These are phyloP conservation scores for Haplosporangium gracile DNA, from an alignment of 192 early-diverging fungal species.

Conservation along the genomic window DNA sequence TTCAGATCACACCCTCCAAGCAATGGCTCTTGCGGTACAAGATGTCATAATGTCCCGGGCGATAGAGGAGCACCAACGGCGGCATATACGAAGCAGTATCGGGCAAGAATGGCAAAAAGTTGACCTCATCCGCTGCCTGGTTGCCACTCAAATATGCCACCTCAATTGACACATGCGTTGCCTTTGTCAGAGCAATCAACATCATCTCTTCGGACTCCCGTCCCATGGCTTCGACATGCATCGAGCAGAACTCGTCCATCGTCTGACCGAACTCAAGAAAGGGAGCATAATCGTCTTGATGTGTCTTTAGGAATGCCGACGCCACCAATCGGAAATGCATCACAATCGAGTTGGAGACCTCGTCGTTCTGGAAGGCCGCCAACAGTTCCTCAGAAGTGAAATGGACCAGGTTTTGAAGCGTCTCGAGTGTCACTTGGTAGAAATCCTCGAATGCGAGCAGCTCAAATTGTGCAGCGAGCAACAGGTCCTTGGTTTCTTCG, in stretches of 20 bases:
- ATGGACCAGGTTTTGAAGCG: constrained; percentile 46
- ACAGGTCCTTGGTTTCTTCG: constrained; percentile 54
- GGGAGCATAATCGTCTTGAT: constrained; percentile 69
- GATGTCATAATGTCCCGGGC: constrained; percentile 84
- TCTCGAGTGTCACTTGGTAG: constrained; percentile 63
- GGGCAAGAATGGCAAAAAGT: constrained; percentile 82
- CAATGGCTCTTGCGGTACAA: constrained; percentile 68
- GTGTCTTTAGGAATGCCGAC: constrained; percentile 68
- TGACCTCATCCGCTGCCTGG: constrained; percentile 64
- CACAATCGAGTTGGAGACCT: constrained; percentile 70
- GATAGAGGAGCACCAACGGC: constrained; percentile 63
- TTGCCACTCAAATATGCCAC: constrained; percentile 80
- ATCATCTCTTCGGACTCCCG: constrained; percentile 86
- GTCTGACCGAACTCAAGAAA: constrained; percentile 68
- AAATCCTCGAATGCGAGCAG: constrained; percentile 67
- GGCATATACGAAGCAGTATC: constrained; percentile 59
- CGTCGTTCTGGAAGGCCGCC: constrained; percentile 65
- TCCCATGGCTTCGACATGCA: constrained; percentile 70
- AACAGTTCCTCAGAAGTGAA: constrained; percentile 55
- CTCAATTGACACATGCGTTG: constrained; percentile 70
- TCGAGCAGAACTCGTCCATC: constrained; percentile 68
- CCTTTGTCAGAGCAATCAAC: constrained; percentile 80
- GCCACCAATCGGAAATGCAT: constrained; percentile 69
- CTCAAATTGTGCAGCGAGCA: constrained; percentile 62
- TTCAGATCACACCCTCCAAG: constrained; percentile 46